Base-by-base conservation (phyloP, 371 early-diverging fungal genomes). In the Actinomucor elegans region DNA sequence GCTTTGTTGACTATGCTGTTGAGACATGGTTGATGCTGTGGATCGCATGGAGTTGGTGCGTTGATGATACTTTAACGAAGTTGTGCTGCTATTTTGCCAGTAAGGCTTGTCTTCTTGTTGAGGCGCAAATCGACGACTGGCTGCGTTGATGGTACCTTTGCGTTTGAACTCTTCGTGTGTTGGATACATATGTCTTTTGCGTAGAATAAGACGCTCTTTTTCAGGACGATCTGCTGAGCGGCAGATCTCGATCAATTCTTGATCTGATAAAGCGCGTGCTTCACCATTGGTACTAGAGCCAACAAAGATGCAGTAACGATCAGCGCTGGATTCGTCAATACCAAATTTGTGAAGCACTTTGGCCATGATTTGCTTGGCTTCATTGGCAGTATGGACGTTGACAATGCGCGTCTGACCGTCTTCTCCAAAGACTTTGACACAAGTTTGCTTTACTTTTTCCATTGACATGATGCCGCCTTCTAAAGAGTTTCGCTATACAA, bases 161-260 rank as follows among this genome's bases (percentile, higher is more conserved):
- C 79, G 65, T 62, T 83, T 82, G 27, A 82, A 73, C 27, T 83
- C 73, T 49, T 83, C 83, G 46, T 80, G 78, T 8, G 79, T 84
- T 6, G 83, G 76, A 26, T 79, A 86, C 47, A 73, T 71, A 60
- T 91, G 91, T 27, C 84, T 77, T 59, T 89, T 91, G 28, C 91
- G 73, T 50, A 93, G 51, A 40, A 90, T 87, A 29, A 92, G 64
- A n/a, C 86, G 77, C 45, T 93, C 90, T 34, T 84, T 84, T 53
- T 86, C 87, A 1, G 85, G 83, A 8, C 85, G 77, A 47, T 82
- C 83, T 1, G 83, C 56, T 26, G 84, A 84, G 18, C 75, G 72
- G 62, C 91, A 93, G 37, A 92, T 88, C 10, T 80, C 81, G 5
- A 77, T 66, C 28, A 92, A 59, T 54, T 92, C 91, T 8, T 79